Base-by-base conservation (phyloP, 495 filamentous ascomycete species). In the Aspergillus diversus region DNA sequence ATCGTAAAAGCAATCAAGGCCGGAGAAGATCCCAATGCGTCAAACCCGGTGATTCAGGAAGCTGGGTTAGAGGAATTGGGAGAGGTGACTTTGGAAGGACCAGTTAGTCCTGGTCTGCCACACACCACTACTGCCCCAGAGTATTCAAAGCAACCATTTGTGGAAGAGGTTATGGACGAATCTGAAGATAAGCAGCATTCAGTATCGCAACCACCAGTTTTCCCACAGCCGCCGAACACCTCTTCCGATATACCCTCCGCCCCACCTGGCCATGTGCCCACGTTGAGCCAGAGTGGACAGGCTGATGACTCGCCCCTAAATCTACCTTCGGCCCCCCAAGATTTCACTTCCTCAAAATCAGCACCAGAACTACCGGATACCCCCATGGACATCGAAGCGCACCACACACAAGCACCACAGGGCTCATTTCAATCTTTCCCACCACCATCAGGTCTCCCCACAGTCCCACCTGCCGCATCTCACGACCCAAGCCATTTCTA, bases 1-100 rank as follows among this genome's bases (percentile, higher is more conserved):
- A 98, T 99, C 71, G 81, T 86, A 3, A 96, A 93, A 77, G 96
- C 94, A 2, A 84, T 96, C 65, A 94, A 91, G 74, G 90, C 92
- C 16, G 93, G 93, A 49, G 90, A 92, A 63, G 94, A 99, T 71
- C 93, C 95, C 5, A 99, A 99, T 72, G 86, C 87, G 51, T 89
- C 91, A 13, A 97, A 97, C 66, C 93, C 93, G 0, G 86, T 83
- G 57, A 81, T 80, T 33, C 78, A 86, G 54, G 71, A 79, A 32
- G 70, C 74, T 34, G 67, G 71, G 17, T 65, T 68, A 53, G 64
- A 68, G 1, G 69, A 56, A 53, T 66, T 47, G 34, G 69, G 57
- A 5, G 53, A 56, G 5, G 33, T 67, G 11, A 8, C 42, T 33
- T 17, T 47, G 15, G 48, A 27, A 51, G 7, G 55, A 27, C 21